Conservation (phyloP, 768 basidiomycete genomes). For the Dioszegia aurantiaca region DNA sequence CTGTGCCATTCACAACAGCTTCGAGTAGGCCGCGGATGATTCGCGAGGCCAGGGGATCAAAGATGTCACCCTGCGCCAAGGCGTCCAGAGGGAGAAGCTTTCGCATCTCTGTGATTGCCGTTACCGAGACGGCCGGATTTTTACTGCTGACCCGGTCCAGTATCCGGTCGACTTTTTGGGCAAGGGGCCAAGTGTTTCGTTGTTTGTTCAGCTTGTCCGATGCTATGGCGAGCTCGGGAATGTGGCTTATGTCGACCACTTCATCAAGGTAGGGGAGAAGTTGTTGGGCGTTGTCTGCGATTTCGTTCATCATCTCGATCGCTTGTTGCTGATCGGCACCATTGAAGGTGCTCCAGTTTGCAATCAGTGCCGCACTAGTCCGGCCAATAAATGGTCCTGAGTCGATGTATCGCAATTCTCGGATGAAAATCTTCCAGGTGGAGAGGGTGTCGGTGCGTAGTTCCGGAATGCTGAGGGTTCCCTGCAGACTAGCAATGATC, state of each 20-base stretch:
- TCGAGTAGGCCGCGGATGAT: slow-evolving; percentile 66
- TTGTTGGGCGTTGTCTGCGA: slow-evolving; percentile 62
- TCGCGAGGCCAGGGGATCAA: slow-evolving; percentile 70
- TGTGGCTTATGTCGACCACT: slow-evolving; percentile 70
- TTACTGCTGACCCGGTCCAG: slow-evolving; percentile 73
- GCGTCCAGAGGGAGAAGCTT: slow-evolving; percentile 56
- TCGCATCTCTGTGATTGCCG: slow-evolving; percentile 74
- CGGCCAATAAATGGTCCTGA: slow-evolving; percentile 79
- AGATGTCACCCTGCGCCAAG: slow-evolving; percentile 78
- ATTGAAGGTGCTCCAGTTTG: slow-evolving; percentile 69
- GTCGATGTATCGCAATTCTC: slow-evolving; percentile 64
- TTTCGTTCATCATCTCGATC: slow-evolving; percentile 67
- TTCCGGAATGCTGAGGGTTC: slow-evolving; percentile 70
- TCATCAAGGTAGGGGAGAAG: slow-evolving; percentile 66
- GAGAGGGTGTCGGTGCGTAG: slow-evolving; percentile 74
- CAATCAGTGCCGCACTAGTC: slow-evolving; percentile 78
- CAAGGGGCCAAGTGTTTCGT: slow-evolving; percentile 59
- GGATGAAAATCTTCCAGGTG: slow-evolving; percentile 76
- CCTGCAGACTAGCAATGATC: slow-evolving; percentile 96
- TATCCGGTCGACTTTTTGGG: slow-evolving; percentile 63
- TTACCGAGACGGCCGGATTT: slow-evolving; percentile 71
- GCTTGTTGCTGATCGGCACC: slow-evolving; percentile 57
- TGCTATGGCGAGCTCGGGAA: slow-evolving; percentile 60
- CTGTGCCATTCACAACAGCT: slow-evolving; percentile 70
- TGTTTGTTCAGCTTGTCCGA: slow-evolving; percentile 32